Conservation (phyloP, 2,329 filamentous ascomycete species). For the Cercospora canescens region DNA sequence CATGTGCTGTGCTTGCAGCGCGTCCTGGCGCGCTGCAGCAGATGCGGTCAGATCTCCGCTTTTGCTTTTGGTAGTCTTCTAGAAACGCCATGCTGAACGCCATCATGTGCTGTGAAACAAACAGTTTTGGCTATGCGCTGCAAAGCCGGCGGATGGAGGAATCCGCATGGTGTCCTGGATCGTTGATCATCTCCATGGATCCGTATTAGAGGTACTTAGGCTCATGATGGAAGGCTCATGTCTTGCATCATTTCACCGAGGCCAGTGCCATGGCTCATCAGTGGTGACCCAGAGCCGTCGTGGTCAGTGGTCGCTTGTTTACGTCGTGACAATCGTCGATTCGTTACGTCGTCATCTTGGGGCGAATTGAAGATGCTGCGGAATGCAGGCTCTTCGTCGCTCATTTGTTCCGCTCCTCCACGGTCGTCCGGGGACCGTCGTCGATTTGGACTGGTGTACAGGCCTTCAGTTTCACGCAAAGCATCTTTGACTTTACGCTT, state of each 20-base stretch:
- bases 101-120: slow-evolving; percentile 17
- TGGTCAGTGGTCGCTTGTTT: slow-evolving; percentile 30
- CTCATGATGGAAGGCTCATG: slow-evolving; percentile 19
- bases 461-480: slow-evolving; percentile 48
- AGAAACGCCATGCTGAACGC: slow-evolving; percentile 19
- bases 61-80: slow-evolving; percentile 17
- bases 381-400: slow-evolving; percentile 36
- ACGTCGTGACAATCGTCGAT: slow-evolving; percentile 25
- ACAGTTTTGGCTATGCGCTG: slow-evolving; percentile 2
- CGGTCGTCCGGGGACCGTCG: slow-evolving; percentile 10
- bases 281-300: slow-evolving; percentile 24
- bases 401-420: not conserved
- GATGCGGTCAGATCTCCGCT: slow-evolving; percentile 15
- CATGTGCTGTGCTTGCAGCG: slow-evolving; percentile 20
- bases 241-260: slow-evolving; percentile 22
- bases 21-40: slow-evolving; percentile 15
- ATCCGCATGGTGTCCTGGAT: not conserved
- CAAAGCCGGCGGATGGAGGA: not conserved
- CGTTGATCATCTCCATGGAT: not conserved
- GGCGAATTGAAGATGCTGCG: slow-evolving; percentile 36
- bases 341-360: slow-evolving; percentile 22
- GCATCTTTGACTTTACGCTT: slow-evolving; percentile 51
- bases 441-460: slow-evolving; percentile 46
- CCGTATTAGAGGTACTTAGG: not conserved
- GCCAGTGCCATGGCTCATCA: slow-evolving; percentile 14